Evolutionary conservation across 1,139 yeast genomes (phyloP), one percentile per base, ranked within the genome.

Genomic region (Saccharomyces hybrid): DNA sequence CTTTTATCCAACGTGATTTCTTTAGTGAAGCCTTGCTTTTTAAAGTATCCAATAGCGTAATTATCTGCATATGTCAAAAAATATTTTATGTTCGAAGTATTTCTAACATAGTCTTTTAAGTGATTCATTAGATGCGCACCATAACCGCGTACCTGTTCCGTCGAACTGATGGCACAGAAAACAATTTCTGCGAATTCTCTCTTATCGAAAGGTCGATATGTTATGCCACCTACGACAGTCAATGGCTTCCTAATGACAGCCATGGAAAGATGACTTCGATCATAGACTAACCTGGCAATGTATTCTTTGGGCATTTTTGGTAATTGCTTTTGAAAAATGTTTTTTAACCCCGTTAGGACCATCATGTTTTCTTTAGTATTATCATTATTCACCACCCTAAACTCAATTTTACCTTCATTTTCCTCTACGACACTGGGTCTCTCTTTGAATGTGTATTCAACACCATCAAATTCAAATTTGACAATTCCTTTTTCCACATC

Each of bases 41-140:
- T 91, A 77, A 93, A 93, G 71, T 93, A 93, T 1, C 99, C 99
- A 71, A 93, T 93, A 54, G 99, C 99, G 72, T 93, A 93, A 72
- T 93, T 93, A 75, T 93, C 99, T 2, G 99, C 99, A 72, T 93
- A 93, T 0, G 99, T 95, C 60, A 93, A 72, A 67, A 95, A 95
- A 69, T 93, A 86, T 72, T 82, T 84, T 53, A 95, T 84, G 14
- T 87, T 88, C 2, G 96, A 83, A 0, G 97, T 90, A 26, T 93
- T 87, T 62, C 91, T 78, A 48, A 93, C 98, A 68, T 93, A 93
- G 70, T 93, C 99, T 68, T 93, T 93, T 61, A 93, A 75, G 73
- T 93, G 99, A 71, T 95, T 93, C 99, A 93, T 93, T 67, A 93
- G 72, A 72, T 95, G 99, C 0, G 99, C 99, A 70, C 99, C 99